Evolutionary conservation across 805 yeast species (phyloP).

Genomic region (Myxozyma neotropica): DNA sequence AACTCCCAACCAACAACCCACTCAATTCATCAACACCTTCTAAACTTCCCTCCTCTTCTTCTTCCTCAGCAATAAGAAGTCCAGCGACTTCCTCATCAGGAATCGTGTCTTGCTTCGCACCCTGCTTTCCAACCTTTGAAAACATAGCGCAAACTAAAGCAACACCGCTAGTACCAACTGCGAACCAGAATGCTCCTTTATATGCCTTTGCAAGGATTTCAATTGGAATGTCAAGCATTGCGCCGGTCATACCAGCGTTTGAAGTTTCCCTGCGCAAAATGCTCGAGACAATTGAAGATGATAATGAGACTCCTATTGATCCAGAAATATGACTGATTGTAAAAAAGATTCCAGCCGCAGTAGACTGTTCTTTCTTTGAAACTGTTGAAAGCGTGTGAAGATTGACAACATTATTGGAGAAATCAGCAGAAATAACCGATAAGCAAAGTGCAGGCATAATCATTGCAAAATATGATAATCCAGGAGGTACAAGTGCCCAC

Average conservation of each 20-base stretch:
- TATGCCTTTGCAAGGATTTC: conserved; percentile 21
- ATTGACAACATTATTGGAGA: conserved; percentile 51
- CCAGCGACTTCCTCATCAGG: conserved; percentile 3
- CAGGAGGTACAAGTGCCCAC: conserved; percentile 48
- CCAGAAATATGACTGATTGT: conserved; percentile 49
- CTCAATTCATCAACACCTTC: conserved; percentile 7
- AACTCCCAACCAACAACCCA: conserved; percentile 1
- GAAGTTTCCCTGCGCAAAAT: conserved; percentile 22
- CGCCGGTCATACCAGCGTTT: not conserved
- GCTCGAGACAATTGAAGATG: conserved; percentile 47
- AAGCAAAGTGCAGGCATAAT: conserved; percentile 51
- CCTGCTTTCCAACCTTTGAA: conserved; percentile 43
- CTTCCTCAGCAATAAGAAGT: not conserved
- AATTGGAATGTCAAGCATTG: not conserved
- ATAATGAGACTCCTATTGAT: conserved; percentile 49
- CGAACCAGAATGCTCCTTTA: conserved; percentile 37
- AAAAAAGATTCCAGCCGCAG: conserved; percentile 55
- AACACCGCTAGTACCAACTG: conserved; percentile 42
- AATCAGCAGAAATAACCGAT: conserved; percentile 52
- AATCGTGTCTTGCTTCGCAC: not conserved
- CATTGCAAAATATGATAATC: conserved; percentile 49
- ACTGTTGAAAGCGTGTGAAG: conserved; percentile 50
- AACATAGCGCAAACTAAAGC: conserved; percentile 41
- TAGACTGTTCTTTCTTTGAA: conserved; percentile 45
- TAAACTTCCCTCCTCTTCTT: not conserved